Conservation (phyloP, 192 early-diverging fungal genomes). For the Coemansia sp. region DNA sequence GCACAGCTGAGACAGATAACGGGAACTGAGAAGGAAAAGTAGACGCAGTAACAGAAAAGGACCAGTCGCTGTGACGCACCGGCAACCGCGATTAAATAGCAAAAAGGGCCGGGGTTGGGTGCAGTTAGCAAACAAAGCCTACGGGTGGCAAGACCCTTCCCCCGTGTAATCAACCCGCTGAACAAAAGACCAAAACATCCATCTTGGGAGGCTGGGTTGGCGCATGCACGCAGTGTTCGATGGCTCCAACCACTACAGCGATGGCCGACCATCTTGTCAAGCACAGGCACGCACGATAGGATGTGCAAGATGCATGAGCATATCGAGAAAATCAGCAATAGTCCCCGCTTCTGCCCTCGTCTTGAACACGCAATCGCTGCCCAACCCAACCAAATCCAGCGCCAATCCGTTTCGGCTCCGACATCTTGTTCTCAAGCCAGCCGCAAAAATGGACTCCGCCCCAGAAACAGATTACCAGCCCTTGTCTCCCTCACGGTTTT, state of each 20-base stretch:
- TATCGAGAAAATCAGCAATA: not conserved
- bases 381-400: not conserved
- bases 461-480: not conserved
- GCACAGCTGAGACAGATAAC: not conserved
- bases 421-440: not conserved
- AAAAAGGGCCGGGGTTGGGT: not conserved
- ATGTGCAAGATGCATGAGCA: conserved; percentile 4
- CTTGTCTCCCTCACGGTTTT: not conserved
- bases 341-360: not conserved
- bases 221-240: conserved; percentile 32
- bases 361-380: not conserved
- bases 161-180: not conserved
- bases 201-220: conserved; percentile 5
- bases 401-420: not conserved
- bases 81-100: conserved; percentile 12
- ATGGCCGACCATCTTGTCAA: not conserved
- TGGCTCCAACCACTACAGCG: conserved; percentile 1
- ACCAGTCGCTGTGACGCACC: not conserved
- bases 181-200: conserved; percentile 8
- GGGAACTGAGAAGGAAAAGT: not conserved
- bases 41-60: not conserved
- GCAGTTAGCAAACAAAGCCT: not conserved
- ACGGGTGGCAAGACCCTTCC: not conserved
- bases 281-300: not conserved
- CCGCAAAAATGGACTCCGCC: not conserved